phyloP scores from a whole-genome alignment of 1,139 yeast genomes.

The Candida albicans region DNA sequence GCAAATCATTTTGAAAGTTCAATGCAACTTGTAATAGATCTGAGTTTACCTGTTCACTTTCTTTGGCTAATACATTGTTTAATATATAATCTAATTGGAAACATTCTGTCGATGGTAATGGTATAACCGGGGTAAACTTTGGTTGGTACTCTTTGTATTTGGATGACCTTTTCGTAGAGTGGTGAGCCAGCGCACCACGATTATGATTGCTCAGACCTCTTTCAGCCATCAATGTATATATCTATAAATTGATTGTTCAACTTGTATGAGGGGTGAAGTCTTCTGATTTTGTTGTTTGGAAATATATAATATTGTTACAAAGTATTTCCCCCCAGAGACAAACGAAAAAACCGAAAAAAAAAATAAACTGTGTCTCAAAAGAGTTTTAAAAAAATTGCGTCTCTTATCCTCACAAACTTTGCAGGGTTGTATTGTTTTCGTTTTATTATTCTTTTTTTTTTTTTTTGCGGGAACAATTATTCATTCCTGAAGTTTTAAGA shows the following conservation, averaged over 20 bases:
- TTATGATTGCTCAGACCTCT: neutral
- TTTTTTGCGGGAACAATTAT: too few relatives aligned
- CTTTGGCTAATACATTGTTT: slow-evolving; percentile 27
- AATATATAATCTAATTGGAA: slow-evolving; percentile 42
- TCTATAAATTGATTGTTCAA: neutral
- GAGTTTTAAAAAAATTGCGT: too few relatives aligned
- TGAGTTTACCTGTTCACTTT: slow-evolving; percentile 34
- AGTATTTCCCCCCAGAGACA: too few relatives aligned
- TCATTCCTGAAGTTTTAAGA: too few relatives aligned
- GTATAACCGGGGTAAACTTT: slow-evolving; percentile 10
- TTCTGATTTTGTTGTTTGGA: too few relatives aligned
- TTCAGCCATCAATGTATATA: neutral
- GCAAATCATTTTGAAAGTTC: slow-evolving; percentile 44
- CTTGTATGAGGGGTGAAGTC: too few relatives aligned
- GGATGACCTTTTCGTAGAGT: slow-evolving; percentile 5
- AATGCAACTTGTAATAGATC: slow-evolving; percentile 34
- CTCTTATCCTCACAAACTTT: too few relatives aligned
- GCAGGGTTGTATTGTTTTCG: too few relatives aligned
- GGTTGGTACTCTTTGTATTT: slow-evolving; percentile 16
- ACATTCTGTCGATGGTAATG: slow-evolving; percentile 37
- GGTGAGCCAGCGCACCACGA: slow-evolving; percentile 1
- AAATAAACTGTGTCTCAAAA: too few relatives aligned
- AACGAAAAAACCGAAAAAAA: too few relatives aligned
- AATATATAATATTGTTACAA: too few relatives aligned
- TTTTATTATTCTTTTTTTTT: too few relatives aligned